Base-by-base conservation (phyloP, 257 asterid species). In the Nicotiana obtusifolia region DNA sequence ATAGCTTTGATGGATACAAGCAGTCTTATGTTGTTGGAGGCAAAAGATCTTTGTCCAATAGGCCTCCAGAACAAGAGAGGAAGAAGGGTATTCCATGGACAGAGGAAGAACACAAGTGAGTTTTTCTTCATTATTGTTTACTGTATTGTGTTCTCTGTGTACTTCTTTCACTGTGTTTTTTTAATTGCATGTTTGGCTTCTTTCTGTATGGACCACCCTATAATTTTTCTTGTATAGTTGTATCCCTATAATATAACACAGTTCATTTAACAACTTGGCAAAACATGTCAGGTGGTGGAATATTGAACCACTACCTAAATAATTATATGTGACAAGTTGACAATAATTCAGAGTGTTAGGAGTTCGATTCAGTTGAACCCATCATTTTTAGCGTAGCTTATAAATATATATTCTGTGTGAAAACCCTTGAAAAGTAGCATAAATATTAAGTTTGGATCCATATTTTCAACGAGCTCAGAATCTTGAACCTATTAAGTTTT, bases 81-180 rank as follows among this genome's bases (percentile, higher is more conserved):
- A 95, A 95, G 80, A 95, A 94, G 89, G 99, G 98, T 10, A 91
- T 94, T 15, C 98, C 99, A 1, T 95, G 99, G 99, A 95, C 99
- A 1, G 97, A 95, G 82, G 98, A 96, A 37, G 99, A 96, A 82
- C 98, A 96, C 80, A 96, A 86, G 99, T 96, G 82, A 86, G 94
- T 81, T 82, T 82, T 52, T 65, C 54, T 64, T 57, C 47, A 20
- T 59, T 17, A 31, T 78, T 77, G 37, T 65, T 60, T 44, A 30
- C 31, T 30, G 31, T 30, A 33, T 52, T 52, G 17, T 52, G 16
- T 52, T 52, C 17, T 15, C 1, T 68, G 54, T 68, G 57, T n/a
- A 14, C 44, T 68, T 56, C 47, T 44, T 71, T 22, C 10, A 44
- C n/a, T 71, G 14, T 44, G 7, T 71, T 66, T 73, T 7, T 22